These are phyloP conservation scores for Pseudisothecium myosuroides DNA, from an alignment of 225 moss, liverwort and hornwort species.

Conservation along the genomic window DNA sequence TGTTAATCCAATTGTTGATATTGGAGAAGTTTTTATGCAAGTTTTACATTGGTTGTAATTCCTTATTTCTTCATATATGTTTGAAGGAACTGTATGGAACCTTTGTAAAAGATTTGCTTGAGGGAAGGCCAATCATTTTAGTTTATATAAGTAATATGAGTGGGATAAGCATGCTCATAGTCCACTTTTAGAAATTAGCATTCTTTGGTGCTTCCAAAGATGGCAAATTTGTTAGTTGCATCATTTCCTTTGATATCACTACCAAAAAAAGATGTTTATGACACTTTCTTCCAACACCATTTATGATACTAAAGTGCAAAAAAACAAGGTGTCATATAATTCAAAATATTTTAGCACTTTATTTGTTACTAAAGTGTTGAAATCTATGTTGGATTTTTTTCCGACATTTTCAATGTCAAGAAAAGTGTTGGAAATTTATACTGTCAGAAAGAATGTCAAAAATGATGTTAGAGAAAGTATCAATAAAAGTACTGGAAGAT, in stretches of 20 bases:
- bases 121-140: not conserved
- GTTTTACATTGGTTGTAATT: not conserved
- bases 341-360: not conserved
- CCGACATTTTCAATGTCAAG: accelerated
- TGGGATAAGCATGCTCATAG: accelerated
- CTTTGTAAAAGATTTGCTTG: accelerated
- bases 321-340: not conserved
- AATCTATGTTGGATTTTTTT: not conserved
- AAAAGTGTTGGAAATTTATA: not conserved
- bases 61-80: not conserved
- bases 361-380: not conserved
- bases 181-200: accelerated
- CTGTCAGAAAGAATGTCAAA: not conserved
- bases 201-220: not conserved
- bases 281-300: accelerated
- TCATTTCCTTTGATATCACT: not conserved
- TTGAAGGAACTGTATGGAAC: not conserved
- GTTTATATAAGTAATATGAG: not conserved
- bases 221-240: accelerated
- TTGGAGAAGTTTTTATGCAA: not conserved
- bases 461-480: not conserved
- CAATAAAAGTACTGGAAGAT: accelerated
- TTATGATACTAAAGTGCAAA: not conserved
- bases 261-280: not conserved
- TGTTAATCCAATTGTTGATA: not conserved